Base-by-base conservation (phyloP, 1,284 basidiomycete genomes). In the Lentinula novae-zelandiae region DNA sequence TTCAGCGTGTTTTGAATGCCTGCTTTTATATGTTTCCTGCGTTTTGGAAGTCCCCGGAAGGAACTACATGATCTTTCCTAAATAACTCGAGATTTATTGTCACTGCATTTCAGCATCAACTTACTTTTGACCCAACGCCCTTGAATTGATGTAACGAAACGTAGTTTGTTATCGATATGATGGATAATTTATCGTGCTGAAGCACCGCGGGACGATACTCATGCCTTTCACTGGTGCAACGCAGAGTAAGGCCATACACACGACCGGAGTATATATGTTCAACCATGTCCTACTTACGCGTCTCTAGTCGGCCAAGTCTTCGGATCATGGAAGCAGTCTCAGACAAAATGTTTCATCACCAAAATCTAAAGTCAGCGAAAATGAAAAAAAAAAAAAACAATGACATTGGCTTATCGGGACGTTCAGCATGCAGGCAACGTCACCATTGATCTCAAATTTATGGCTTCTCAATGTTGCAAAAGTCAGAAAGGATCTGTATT, bases 91-190 rank as follows among this genome's bases (percentile, higher is more conserved):
- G 20, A 57, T 12, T 44, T 27, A 22, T n/a, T 44, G 31, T 8
- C 44, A 38, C 12, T 38, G 27, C 31, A 17, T 40, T 39, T 53
- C 27, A 44, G 49, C n/a, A 46, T 36, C 20, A 55, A 50, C 40
- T 20, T 49, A 70, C 66, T 71, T 27, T 27, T 78, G 82, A 85
- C 83, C 44, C 80, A 73, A 64, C 27, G 27, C 81, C 70, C 68
- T 84, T n/a, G 44, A 31, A 58, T 58, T 38, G 38, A 33, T 27
- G 27, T 27, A 34, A 42, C 5, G 5, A 36, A 44, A 46, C 22
- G 53, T n/a, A 13, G 12, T 58, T 51, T 52, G 49, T 58, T 58
- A 58, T 58, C 57, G 57, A 58, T 58, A 39, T 33, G 31, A 50
- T 15, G 49, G 7, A 50, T 31, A 50, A 27, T 27, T 27, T 10